These are phyloP conservation scores for Xylariomycetidae sp. DNA, from an alignment of 2,329 filamentous ascomycete genomes.

Conservation along the genomic window DNA sequence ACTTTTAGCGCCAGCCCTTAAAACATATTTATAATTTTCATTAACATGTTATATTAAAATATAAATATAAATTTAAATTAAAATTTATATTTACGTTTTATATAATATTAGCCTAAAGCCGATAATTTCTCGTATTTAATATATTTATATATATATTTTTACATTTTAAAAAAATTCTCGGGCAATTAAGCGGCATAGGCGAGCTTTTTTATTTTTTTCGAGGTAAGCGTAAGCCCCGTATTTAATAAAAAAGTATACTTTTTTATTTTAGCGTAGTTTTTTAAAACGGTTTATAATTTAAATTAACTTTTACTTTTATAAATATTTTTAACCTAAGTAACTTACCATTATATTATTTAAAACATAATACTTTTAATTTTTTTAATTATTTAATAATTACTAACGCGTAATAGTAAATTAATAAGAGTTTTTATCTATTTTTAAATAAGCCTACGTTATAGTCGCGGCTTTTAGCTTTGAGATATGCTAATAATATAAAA, in stretches of 20 bases:
- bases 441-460: not conserved
- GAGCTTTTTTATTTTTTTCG: constrained; percentile 2
- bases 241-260: not conserved
- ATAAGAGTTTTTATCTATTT: not conserved
- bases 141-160: not conserved
- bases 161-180: not conserved
- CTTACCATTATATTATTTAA: not conserved
- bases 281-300: not conserved
- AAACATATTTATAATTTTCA: not conserved
- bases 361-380: not conserved
- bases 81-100: not conserved
- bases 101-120: not conserved
- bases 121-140: not conserved
- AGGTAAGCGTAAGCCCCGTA: too few species aligned
- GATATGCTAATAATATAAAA: not conserved
- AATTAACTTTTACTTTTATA: not conserved
- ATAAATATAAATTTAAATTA: not conserved
- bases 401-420: not conserved
- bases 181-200: constrained; percentile 1
- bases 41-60: not conserved
- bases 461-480: not conserved
- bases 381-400: not conserved
- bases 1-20: not conserved
- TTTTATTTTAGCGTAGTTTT: too few species aligned
- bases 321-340: too few species aligned